phyloP scores from a whole-genome alignment of 2,329 filamentous ascomycete species.

The Alternaria sp. region DNA sequence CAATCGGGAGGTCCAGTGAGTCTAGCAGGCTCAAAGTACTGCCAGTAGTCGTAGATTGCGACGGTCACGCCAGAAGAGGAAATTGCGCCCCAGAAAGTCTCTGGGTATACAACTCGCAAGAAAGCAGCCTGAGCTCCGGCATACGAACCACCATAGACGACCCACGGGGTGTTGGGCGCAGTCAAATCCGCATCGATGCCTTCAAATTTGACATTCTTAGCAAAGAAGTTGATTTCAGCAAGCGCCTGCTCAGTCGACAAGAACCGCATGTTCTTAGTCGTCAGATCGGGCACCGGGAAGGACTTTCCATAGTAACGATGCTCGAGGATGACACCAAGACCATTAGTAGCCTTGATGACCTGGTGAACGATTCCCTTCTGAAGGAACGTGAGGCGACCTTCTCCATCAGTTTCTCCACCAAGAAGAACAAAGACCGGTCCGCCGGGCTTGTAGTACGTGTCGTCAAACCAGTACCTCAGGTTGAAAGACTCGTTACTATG shows the following conservation, averaged over 20 bases:
- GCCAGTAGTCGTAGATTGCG: conserved; percentile 79
- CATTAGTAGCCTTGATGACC: conserved; percentile 70
- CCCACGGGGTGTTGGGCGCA: conserved; percentile 71
- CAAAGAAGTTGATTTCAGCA: conserved; percentile 84
- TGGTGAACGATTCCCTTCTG: conserved; percentile 80
- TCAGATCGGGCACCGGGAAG: conserved; percentile 72
- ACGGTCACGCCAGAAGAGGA: conserved; percentile 81
- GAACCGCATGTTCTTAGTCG: conserved; percentile 77
- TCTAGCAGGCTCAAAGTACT: conserved; percentile 68
- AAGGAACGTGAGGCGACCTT: conserved; percentile 71
- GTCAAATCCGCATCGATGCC: conserved; percentile 73
- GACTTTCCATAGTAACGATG: conserved; percentile 87
- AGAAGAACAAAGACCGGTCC: conserved; percentile 83
- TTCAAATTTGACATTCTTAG: conserved; percentile 72
- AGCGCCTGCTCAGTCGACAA: conserved; percentile 83
- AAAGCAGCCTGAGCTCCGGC: conserved; percentile 82
- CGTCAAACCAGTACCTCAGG: conserved; percentile 85
- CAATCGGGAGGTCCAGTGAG: conserved; percentile 68
- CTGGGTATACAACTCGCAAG: conserved; percentile 77
- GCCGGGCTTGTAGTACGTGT: conserved; percentile 75
- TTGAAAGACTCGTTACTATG: conserved; percentile 74
- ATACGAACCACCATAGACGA: conserved; percentile 85
- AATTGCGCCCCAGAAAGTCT: conserved; percentile 80
- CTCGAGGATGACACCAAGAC: conserved; percentile 82
- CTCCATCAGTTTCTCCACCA: conserved; percentile 73